Base-by-base conservation (phyloP, 345 rosid species). In the Fremontodendron californicum region DNA sequence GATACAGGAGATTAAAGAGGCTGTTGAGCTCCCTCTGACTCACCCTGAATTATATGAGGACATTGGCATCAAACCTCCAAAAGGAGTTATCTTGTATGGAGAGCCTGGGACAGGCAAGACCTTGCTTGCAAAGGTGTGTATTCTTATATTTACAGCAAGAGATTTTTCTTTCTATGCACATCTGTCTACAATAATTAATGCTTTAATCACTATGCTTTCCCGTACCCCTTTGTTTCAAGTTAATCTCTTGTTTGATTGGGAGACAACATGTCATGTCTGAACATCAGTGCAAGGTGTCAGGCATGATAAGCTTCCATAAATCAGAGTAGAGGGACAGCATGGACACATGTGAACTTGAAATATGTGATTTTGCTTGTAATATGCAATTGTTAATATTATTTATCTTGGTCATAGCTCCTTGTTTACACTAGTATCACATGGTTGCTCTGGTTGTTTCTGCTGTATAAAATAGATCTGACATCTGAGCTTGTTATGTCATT, bases 101-200 rank as follows among this genome's bases (percentile, higher is more conserved):
- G 99, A 92, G 78, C 99, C 98, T 62, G 99, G 99, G 12, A 96
- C 99, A n/a, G 99, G 99, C 74, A 96, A 94, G 85, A 96, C 99
- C 37, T 82, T 96, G 77, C 98, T 96, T 66, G 99, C 99, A 15
- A 96, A 96, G 97, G 99, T 93, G 16, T 77, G 82, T 48, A 5
- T 31, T 61, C 11, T 10, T 15, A 6, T 60, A 29, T 60, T 18
- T 62, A 10, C 11, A 15, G 5, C 21, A 16, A 62, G 10, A 31
- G 11, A 25, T 55, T 18, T 42, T 29, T 13, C 74, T 46, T 46
- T 70, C 12, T 4, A 25, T 70, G 58, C 4, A 11, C 42, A 8
- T 31, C 66, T 63, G 13, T 9, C 25, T 15, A 16, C 35, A 19
- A 63, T 31, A 62, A 21, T 43, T 29, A 46, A 27, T 25, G 39